phyloP scores from a whole-genome alignment of 805 yeast genomes.

The Starmerella roubikii region DNA sequence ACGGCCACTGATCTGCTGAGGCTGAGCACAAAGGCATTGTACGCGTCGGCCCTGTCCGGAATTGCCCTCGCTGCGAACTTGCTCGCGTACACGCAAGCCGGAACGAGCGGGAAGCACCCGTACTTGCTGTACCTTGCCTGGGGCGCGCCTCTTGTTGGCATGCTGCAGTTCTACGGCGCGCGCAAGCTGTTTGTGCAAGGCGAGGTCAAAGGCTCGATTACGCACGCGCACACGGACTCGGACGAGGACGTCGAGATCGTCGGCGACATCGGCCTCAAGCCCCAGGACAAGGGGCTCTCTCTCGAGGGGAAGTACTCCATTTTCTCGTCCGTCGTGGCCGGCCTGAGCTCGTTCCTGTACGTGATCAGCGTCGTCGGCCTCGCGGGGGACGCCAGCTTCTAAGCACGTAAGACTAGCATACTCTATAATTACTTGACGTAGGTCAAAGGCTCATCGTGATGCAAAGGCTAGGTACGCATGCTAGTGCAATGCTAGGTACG shows the following conservation, averaged over 20 bases:
- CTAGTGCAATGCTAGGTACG: too few relatives aligned
- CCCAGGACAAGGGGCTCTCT: not conserved
- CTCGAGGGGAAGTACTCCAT: constrained; percentile 15
- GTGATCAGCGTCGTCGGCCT: constrained; percentile 19
- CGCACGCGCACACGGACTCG: not conserved
- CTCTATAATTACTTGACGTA: too few relatives aligned
- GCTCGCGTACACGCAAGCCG: constrained; percentile 21
- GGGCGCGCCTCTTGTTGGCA: constrained; percentile 23
- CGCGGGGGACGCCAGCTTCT: constrained; percentile 17
- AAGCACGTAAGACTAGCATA: not conserved
- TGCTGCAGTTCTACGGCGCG: constrained; percentile 20
- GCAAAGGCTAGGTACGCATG: too few relatives aligned
- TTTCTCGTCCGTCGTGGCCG: constrained; percentile 18
- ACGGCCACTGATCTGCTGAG: not conserved
- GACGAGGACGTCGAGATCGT: not conserved
- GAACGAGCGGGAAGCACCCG: constrained; percentile 24
- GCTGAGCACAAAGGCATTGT: constrained; percentile 2
- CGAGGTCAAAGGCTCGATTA: not conserved
- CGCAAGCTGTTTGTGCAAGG: constrained; percentile 16
- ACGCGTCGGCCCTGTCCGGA: constrained; percentile 16
- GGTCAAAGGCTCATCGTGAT: too few relatives aligned
- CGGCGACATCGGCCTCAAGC: too few relatives aligned
- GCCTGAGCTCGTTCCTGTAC: constrained; percentile 17
- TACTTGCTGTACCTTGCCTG: constrained; percentile 26
- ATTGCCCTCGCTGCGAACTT: constrained; percentile 19